phyloP scores from a whole-genome alignment of 2,329 filamentous ascomycete species.

The Pseudodiploospora longispora region DNA sequence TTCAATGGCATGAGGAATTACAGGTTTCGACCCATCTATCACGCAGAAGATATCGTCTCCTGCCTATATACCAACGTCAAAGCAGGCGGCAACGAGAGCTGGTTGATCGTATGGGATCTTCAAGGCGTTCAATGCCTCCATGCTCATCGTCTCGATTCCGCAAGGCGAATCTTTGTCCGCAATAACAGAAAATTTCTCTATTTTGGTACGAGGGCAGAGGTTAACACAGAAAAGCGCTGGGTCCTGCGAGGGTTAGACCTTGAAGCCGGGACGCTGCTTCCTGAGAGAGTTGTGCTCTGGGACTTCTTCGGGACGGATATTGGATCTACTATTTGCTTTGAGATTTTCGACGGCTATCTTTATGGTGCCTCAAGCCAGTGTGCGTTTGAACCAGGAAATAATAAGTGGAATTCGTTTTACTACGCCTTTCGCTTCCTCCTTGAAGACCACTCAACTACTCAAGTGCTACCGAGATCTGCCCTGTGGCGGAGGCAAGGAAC shows the following conservation, averaged over 20 bases:
- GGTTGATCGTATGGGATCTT: conserved; percentile 41
- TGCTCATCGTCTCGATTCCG: conserved; percentile 33
- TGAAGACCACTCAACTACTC: conserved; percentile 26
- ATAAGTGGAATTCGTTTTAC: conserved; percentile 63
- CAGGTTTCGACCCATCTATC: conserved; percentile 48
- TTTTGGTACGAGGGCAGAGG: conserved; percentile 55
- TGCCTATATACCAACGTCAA: conserved; percentile 44
- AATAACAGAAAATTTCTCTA: conserved; percentile 55
- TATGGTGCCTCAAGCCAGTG: conserved; percentile 63
- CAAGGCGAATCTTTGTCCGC: conserved; percentile 56
- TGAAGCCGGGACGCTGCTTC: conserved; percentile 27
- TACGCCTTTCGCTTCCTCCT: conserved; percentile 57
- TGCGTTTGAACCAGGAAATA: conserved; percentile 52
- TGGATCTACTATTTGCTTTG: conserved; percentile 62
- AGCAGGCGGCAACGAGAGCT: conserved; percentile 29
- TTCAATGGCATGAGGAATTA: conserved; percentile 29
- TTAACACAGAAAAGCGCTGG: conserved; percentile 53
- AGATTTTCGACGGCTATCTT: conserved; percentile 56
- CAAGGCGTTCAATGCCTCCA: conserved; percentile 35
- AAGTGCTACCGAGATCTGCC: conserved; percentile 31
- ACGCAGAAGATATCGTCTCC: conserved; percentile 47
- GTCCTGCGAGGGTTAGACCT: conserved; percentile 47
- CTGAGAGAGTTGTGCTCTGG: conserved; percentile 41
- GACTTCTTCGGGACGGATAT: conserved; percentile 57
- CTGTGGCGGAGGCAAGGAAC: conserved; percentile 56